These are phyloP conservation scores for Acacia concinna DNA, from an alignment of 331 rosid genomes.

Conservation along the genomic window DNA sequence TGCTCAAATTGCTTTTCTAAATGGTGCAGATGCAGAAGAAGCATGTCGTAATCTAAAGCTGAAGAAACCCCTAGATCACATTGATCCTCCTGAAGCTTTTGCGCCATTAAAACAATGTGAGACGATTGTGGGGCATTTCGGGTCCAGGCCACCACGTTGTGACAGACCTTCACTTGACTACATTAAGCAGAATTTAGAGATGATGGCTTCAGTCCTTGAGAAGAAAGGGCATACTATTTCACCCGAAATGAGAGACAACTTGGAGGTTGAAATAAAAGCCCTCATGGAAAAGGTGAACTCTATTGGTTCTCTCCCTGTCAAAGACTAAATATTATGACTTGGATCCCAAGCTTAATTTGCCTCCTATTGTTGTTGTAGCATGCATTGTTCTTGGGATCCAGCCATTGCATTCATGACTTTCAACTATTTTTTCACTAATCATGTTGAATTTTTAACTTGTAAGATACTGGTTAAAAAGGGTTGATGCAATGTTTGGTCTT, in stretches of 20 bases:
- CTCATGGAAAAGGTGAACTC: conserved; percentile 77
- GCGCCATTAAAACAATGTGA: conserved; percentile 28
- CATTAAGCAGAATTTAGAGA: conserved; percentile 73
- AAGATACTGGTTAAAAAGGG: too few species aligned
- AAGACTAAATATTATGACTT: background rate
- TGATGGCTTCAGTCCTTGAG: conserved; percentile 76
- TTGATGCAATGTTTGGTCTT: too few species aligned
- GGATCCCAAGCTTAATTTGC: background rate
- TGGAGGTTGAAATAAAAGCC: conserved; percentile 64
- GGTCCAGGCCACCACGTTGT: conserved; percentile 18
- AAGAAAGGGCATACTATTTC: conserved; percentile 68
- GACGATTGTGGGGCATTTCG: conserved; percentile 21
- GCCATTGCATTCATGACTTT: background rate
- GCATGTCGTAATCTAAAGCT: conserved; percentile 58
- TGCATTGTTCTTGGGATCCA: background rate
- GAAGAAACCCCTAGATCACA: conserved; percentile 55
- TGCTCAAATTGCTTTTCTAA: conserved; percentile 67
- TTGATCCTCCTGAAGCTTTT: conserved; percentile 39
- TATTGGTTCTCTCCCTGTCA: conserved; percentile 39
- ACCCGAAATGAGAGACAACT: conserved; percentile 57
- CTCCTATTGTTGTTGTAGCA: background rate
- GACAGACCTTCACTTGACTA: conserved; percentile 54
- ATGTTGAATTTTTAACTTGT: background rate
- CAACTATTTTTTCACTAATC: background rate
- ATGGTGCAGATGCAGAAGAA: conserved; percentile 56